Evolutionary conservation across 768 basidiomycete species (phyloP), one percentile per base, ranked within the genome.

Genomic region (Hypholoma sublateritium): DNA sequence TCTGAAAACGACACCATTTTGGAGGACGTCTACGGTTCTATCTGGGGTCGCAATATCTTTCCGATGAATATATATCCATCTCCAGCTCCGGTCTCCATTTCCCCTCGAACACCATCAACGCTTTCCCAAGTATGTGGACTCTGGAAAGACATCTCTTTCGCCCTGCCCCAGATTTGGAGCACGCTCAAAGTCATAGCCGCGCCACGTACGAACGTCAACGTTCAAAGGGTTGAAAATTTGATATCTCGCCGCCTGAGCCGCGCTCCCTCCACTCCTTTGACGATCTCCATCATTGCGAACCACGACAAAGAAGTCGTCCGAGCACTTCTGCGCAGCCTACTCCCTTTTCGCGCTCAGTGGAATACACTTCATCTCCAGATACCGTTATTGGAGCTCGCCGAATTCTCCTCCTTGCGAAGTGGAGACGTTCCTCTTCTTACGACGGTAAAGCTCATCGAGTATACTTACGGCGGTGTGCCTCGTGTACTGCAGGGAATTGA

Each of bases 101-200:
- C 58, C 16, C 60, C 60, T 34, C 58, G 50, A 16, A 56, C 43
- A 5, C 60, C 63, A 4, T 34, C 60, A 22, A 50, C 39, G 2
- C 42, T 64, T 12, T 49, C 53, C 21, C 58, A 58, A 43, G 63
- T 64, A n/a, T 64, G 58, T 34, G 17, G 24, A 21, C 28, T 45
- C 16, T 64, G 63, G 63, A 52, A 43, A 28, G 39, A 53, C 6
- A 50, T 48, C 8, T 56, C 63, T 16, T 53, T 56, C 28, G 58
- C 56, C n/a, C 61, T 61, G 53, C 60, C 63, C 14, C 58, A 61
- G 37, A 41, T 64, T 11, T 64, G 63, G 63, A 55, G 57, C 21
- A 19, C 50, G n/a, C 36, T 64, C 8, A 59, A 34, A 44, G 43
- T 62, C 43, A 59, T 55, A 50, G 36, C 39, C 58, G 17, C 62